Evolutionary conservation across 2,329 filamentous ascomycete species (phyloP), one percentile per base, ranked within the genome.

Genomic region (Cytospora piceicola): DNA sequence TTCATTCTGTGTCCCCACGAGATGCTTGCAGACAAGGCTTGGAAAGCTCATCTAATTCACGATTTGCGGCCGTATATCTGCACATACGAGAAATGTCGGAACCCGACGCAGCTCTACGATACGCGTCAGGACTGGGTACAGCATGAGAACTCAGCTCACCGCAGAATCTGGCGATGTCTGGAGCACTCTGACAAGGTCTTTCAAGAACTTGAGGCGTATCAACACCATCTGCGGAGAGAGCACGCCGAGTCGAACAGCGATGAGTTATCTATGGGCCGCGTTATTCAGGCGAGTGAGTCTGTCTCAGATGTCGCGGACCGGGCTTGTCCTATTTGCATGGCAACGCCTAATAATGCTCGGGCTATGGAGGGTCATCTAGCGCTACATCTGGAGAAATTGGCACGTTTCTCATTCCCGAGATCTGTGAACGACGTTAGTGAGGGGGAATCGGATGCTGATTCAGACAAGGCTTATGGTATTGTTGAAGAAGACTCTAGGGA

Each of bases 91-190:
- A 20, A 49, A 9, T 62, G 60, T 8, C 11, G 4, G 2, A 62
- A 49, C 29, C 51, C 60, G 6, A 12, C n/a, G 12, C 60, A 62
- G 51, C 60, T 62, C 11, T 62, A 62, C 12, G 60, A 62, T 20
- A 62, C 46, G 32, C 60, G 51, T 1, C n/a, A n/a, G 9, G 60
- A 62, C 52, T 62, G 60, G 52, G 36, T 57, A 8, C 60, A 62
- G 52, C 60, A 62, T 14, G 60, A 62, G 20, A 57, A 62, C 17
- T 55, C 60, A 20, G 53, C 46, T 22, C 60, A 62, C 29, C 60
- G 51, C 24, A 62, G 24, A 29, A 12, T 62, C 4, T 62, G 51
- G 51, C 46, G 60, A 15, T 62, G 60, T 34, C 34, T 8, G 12
- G 51, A 62, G 51, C 60, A 62, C 60, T 32, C 32, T 2, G 12